These are phyloP conservation scores for Phylloporus arenicola DNA, from an alignment of 768 basidiomycete species.

Conservation along the genomic window DNA sequence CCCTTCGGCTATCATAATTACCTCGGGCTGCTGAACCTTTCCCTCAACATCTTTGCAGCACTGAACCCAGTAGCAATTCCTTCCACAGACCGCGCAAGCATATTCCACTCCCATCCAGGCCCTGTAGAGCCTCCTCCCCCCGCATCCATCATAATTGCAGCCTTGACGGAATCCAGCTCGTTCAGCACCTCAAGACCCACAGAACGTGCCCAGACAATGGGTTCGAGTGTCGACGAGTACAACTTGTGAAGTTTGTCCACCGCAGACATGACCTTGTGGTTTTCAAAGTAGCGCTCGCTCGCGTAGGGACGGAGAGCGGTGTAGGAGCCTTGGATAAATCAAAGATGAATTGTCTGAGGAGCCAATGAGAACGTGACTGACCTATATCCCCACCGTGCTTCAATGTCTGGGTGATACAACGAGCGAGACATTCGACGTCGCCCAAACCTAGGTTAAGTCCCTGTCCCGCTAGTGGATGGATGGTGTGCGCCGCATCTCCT, in stretches of 20 bases:
- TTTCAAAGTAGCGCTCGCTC: conserved; percentile 75
- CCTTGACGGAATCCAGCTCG: conserved; percentile 79
- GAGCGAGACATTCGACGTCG: conserved; percentile 71
- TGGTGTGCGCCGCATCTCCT: conserved; percentile 93
- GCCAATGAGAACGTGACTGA: conserved; percentile 23
- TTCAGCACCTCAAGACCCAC: conserved; percentile 88
- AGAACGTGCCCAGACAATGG: conserved; percentile 82
- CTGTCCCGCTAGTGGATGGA: conserved; percentile 94
- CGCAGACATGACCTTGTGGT: conserved; percentile 79
- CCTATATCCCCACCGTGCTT: conserved; percentile 78
- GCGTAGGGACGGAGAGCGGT: conserved; percentile 75
- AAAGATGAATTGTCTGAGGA: background rate
- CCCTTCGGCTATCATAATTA: conserved; percentile 1
- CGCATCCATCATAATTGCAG: conserved; percentile 76
- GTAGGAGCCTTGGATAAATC: conserved; percentile 50
- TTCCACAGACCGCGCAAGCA: conserved; percentile 42
- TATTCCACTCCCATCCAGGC: conserved; percentile 30
- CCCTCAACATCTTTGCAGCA: conserved; percentile 26
- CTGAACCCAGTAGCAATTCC: conserved; percentile 34
- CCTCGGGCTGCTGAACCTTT: conserved; percentile 10
- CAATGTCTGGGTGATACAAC: conserved; percentile 55
- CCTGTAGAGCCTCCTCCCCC: conserved; percentile 39
- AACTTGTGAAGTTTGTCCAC: conserved; percentile 89
- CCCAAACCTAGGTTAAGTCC: conserved; percentile 92
- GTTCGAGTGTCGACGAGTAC: conserved; percentile 61